Percentiles rank a stretch among this genome's conserved stretches.
Evolutionary conservation across 2,329 filamentous ascomycete species (phyloP).

Genomic region (Mycocentrospora acerina): DNA sequence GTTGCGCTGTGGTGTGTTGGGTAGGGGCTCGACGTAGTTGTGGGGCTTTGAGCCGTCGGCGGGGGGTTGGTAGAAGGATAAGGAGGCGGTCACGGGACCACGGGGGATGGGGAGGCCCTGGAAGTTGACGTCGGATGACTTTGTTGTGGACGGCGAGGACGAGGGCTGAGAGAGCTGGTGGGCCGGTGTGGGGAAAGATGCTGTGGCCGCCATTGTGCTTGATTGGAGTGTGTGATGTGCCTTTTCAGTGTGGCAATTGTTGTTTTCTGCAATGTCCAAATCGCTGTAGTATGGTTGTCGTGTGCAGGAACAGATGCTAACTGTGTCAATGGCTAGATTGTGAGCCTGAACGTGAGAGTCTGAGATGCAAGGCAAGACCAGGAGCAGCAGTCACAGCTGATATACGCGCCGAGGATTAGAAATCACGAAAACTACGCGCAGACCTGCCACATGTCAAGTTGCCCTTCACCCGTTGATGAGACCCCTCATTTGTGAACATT

Average conservation of each 20-base stretch:
- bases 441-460: constrained; percentile 2
- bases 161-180: constrained; percentile 41
- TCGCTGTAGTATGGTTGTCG: not conserved
- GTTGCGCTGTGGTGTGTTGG: constrained; percentile 67
- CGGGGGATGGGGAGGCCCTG: constrained; percentile 33
- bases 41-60: constrained; percentile 31
- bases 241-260: not conserved
- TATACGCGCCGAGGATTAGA: constrained; percentile 34
- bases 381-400: constrained; percentile 4
- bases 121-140: constrained; percentile 32
- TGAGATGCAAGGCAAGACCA: constrained; percentile 5
- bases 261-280: too few species aligned
- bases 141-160: constrained; percentile 25
- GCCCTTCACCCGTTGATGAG: constrained; percentile 10
- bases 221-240: not conserved
- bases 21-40: constrained; percentile 63
- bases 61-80: constrained; percentile 33
- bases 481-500: constrained; percentile 18
- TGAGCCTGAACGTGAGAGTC: constrained; percentile 10
- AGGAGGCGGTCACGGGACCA: constrained; percentile 24
- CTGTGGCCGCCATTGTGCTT: constrained; percentile 47
- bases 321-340: constrained; percentile 8
- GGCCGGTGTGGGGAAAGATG: constrained; percentile 44
- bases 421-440: constrained; percentile 18
- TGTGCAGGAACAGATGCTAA: not conserved